Percentiles rank a stretch among this genome's conserved stretches.
Evolutionary conservation across 1,139 yeast species (phyloP).

Genomic region (Geotrichum cucujoidarum): DNA sequence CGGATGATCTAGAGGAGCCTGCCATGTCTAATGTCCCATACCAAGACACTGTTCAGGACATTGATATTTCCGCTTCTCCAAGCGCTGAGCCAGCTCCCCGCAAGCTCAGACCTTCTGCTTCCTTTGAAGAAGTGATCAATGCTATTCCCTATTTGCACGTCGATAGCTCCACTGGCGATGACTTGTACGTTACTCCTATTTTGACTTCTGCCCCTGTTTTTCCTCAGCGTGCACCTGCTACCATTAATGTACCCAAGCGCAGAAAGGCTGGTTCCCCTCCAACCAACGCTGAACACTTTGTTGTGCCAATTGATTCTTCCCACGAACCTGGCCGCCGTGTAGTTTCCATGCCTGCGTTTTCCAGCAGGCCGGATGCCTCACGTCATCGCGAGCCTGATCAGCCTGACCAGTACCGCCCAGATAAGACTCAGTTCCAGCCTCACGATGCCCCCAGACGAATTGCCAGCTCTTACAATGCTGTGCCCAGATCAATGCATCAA

Average conservation of each 20-base stretch:
- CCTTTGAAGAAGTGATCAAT: constrained; percentile 17
- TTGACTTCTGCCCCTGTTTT: constrained; percentile 6
- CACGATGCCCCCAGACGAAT: not conserved
- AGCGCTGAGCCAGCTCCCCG: not conserved
- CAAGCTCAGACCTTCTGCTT: constrained; percentile 7
- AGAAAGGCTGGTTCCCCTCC: constrained; percentile 6
- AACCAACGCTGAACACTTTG: constrained; percentile 15
- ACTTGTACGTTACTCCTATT: constrained; percentile 17
- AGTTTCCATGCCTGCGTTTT: constrained; percentile 10
- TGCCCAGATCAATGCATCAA: not conserved
- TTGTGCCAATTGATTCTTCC: constrained; percentile 16
- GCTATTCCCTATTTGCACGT: constrained; percentile 17
- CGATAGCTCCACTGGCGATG: constrained; percentile 6
- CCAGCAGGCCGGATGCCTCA: constrained; percentile 3
- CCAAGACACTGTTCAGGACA: no score
- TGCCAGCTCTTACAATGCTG: not conserved
- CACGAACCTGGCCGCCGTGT: constrained; percentile 6
- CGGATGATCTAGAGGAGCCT: not conserved
- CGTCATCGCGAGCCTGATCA: no score
- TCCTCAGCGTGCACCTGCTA: not conserved
- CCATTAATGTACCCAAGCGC: constrained; percentile 5
- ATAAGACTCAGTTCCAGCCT: no score
- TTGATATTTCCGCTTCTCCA: constrained; percentile 9
- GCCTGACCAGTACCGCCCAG: not conserved
- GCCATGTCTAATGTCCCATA: not conserved